Conservation (phyloP, 169 alveolate species). For the Perkinsus olseni region DNA sequence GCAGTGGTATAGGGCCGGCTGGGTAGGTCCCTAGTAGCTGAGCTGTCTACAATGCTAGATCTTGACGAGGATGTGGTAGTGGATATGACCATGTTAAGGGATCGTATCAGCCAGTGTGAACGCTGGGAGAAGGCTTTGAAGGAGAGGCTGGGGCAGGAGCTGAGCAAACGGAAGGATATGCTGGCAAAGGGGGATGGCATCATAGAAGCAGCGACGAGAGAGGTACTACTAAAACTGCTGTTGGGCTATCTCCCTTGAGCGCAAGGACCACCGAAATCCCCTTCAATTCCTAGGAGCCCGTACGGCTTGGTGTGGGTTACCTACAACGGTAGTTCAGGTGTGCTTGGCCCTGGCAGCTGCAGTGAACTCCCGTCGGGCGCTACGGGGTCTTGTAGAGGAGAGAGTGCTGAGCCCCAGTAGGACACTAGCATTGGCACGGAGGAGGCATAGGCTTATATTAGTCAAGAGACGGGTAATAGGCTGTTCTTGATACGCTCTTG, state of each 20-base stretch:
- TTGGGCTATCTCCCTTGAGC: neutral
- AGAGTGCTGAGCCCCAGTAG: neutral
- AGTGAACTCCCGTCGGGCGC: neutral
- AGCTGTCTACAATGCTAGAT: neutral
- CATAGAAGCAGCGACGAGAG: neutral
- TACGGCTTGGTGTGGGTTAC: neutral
- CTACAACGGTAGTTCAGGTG: neutral
- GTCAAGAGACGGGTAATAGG: neutral
- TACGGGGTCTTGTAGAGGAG: neutral
- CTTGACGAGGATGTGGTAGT: neutral
- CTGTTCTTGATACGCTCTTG: neutral
- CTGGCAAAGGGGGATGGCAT: neutral
- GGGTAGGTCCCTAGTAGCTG: neutral
- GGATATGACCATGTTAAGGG: neutral
- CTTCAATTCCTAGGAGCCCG: neutral
- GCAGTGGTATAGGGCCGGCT: neutral
- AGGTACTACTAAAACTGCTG: neutral
- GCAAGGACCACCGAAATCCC: neutral
- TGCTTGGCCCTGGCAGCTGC: neutral
- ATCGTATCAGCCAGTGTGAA: neutral
- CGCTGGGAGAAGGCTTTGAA: neutral
- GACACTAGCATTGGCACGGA: neutral
- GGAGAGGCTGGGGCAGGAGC: neutral
- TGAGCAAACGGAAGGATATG: neutral
- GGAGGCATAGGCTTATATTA: neutral